Percentiles rank a stretch among this genome's conserved stretches.
Conservation (phyloP, 768 basidiomycete genomes). For the Termitomyces sp. region DNA sequence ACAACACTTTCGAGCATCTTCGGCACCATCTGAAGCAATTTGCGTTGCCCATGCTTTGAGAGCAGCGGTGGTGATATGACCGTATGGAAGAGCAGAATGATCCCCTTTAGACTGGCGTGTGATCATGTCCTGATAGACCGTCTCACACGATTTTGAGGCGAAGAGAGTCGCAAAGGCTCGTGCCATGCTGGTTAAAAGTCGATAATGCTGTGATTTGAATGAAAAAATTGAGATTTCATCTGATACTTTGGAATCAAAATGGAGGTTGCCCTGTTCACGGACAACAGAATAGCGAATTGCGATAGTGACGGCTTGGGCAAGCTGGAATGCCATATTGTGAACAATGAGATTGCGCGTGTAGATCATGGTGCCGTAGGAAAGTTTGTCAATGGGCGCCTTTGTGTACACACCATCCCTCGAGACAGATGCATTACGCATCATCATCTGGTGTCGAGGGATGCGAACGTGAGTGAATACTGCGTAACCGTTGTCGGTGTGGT, state of each 20-base stretch:
- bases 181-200: conserved; percentile 14
- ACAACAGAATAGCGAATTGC: conserved; percentile 21
- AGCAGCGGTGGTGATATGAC: conserved; percentile 15
- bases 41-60: conserved; percentile 22
- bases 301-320: conserved; percentile 19
- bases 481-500: conserved; percentile 20
- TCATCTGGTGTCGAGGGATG: conserved; percentile 18
- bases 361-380: conserved; percentile 19
- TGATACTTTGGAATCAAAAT: conserved; percentile 3
- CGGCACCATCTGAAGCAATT: conserved; percentile 16
- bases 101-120: conserved; percentile 6
- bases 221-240: conserved; percentile 14
- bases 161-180: conserved; percentile 17
- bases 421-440: conserved; percentile 16
- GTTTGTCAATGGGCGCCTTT: conserved; percentile 8
- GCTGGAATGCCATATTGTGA: conserved; percentile 14
- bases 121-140: conserved; percentile 10
- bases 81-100: conserved; percentile 8
- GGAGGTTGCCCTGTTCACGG: conserved; percentile 20
- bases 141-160: conserved; percentile 9
- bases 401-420: conserved; percentile 15
- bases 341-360: conserved; percentile 12
- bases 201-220: conserved; percentile 19
- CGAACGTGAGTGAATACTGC: conserved; percentile 18
- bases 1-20: conserved; percentile 21